Evolutionary conservation across 805 yeast genomes (phyloP), one percentile per base, ranked within the genome.

Genomic region (Peterozyma xylosa): DNA sequence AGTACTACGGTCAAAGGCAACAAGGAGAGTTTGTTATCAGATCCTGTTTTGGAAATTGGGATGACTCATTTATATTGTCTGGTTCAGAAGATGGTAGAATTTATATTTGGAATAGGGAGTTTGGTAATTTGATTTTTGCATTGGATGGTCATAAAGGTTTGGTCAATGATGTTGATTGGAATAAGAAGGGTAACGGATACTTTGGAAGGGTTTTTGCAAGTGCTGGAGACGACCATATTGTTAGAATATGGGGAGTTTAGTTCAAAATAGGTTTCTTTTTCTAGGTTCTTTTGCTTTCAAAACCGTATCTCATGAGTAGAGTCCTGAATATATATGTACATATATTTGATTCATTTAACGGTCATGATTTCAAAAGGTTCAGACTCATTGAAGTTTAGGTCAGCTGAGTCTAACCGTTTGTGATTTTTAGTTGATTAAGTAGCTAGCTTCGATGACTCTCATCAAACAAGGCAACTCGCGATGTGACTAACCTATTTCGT

Each of bases 151-250:
- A 86, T 58, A 59, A 60, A 10, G 78, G 78, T 0, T 65, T 78
- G 47, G 85, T 91, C 50, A 89, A 86, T 57, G 78, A 86, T 38
- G 93, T 88, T 2, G 80, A 82, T 47, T 88, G 93, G 90, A 80
- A 78, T 51, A 50, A 49, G 18, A 46, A 47, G 33, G 52, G 50
- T n/a, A 42, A 52, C 5, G 52, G 51, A 9, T 43, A 42, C 18
- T 39, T 45, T 13, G 73, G 74, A 4, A 58, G 57, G 38, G 18
- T 35, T 4, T 81, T 90, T 76, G 93, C 88, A 6, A 80, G 91
- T 16, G 89, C 88, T 35, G 87, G 95, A 13, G 96, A 89, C 59
- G 96, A 90, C 58, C 71, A 75, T 15, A 61, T 71, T 9, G 81
- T 87, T 3, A 78, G 79, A 45, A 70, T 87, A 6, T 84, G 88